Conservation (phyloP, 139 green algal species). For the Coelastrella sp. region DNA sequence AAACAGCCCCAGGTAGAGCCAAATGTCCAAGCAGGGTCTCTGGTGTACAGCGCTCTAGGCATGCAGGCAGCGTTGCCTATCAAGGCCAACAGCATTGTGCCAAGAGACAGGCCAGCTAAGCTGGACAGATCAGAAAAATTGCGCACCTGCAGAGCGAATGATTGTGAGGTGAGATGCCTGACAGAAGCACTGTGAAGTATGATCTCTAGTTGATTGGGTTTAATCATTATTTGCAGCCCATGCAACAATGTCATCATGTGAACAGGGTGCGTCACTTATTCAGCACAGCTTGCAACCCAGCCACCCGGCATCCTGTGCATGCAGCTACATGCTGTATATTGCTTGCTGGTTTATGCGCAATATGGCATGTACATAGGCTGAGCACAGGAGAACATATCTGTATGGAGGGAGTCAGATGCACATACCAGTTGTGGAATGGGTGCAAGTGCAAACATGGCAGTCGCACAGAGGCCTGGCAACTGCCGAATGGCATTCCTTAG, state of each 20-base stretch:
- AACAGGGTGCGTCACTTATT: too few relatives aligned
- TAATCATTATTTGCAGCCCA: too few relatives aligned
- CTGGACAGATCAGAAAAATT: constrained; percentile 80
- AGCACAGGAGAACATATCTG: too few relatives aligned
- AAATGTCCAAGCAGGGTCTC: constrained; percentile 86
- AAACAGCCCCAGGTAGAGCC: constrained; percentile 76
- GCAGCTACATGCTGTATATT: too few relatives aligned
- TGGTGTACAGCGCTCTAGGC: constrained; percentile 83
- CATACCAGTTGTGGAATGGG: constrained; percentile 71
- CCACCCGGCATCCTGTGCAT: too few relatives aligned
- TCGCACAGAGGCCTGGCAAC: constrained; percentile 69
- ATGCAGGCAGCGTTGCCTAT: constrained; percentile 91
- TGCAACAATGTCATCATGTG: too few relatives aligned
- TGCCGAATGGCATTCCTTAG: constrained; percentile 25
- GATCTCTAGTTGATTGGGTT: too few relatives aligned
- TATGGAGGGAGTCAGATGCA: too few relatives aligned
- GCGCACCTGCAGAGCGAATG: constrained; percentile 56
- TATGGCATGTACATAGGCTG: too few relatives aligned
- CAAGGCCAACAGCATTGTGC: constrained; percentile 85
- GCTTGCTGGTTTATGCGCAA: too few relatives aligned
- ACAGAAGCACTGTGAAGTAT: background rate
- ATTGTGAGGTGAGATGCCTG: background rate
- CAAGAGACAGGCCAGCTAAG: constrained; percentile 73
- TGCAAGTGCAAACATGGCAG: constrained; percentile 68
- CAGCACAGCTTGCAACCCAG: too few relatives aligned